phyloP scores from a whole-genome alignment of 2,329 filamentous ascomycete genomes.

The Alternaria ventricosa region DNA sequence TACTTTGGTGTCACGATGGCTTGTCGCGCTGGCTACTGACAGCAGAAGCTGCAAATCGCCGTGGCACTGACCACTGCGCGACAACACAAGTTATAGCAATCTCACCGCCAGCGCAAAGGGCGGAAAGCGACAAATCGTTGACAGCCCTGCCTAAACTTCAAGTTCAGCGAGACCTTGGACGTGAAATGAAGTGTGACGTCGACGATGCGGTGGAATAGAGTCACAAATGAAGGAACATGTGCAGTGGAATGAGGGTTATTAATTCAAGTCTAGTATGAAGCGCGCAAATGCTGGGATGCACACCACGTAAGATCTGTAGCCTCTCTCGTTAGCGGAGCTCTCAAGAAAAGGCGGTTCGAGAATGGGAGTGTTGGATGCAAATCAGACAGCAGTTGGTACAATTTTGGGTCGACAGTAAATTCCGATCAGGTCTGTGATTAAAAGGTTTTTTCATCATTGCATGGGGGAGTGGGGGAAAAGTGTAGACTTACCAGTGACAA shows the following conservation, averaged over 20 bases:
- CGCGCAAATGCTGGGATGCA: neutral
- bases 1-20: neutral
- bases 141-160: neutral
- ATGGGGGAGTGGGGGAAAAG: slow-evolving; percentile 21
- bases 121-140: neutral
- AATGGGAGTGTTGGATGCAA: slow-evolving; percentile 3
- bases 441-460: slow-evolving; percentile 64
- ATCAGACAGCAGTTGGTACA: slow-evolving; percentile 86
- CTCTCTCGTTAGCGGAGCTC: slow-evolving; percentile 12
- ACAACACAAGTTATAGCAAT: neutral
- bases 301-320: neutral
- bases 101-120: slow-evolving; percentile 3
- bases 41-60: neutral
- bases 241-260: neutral
- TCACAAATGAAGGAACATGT: neutral
- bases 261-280: neutral
- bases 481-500: slow-evolving; percentile 29
- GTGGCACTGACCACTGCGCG: neutral
- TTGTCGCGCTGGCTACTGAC: neutral
- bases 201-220: neutral
- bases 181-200: neutral
- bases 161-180: neutral
- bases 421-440: slow-evolving; percentile 87
- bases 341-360: neutral
- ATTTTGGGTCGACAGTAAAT: slow-evolving; percentile 72